These are phyloP conservation scores for Primulina huaijiensis DNA, from an alignment of 257 asterid species.

Conservation along the genomic window DNA sequence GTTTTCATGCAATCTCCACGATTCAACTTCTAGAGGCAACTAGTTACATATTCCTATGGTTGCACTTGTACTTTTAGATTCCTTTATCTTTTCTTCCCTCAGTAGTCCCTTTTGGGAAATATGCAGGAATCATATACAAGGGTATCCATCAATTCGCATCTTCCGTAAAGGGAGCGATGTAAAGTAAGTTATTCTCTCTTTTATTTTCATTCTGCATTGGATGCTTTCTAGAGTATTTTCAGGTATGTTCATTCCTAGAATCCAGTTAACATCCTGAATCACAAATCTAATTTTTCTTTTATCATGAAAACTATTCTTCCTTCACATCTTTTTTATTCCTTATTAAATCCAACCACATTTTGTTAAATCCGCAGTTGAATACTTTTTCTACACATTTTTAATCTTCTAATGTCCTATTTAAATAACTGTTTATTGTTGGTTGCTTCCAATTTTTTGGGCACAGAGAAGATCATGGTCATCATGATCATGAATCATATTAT, in stretches of 20 bases:
- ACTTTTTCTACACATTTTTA: conserved; percentile 6
- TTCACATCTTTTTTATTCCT: not conserved
- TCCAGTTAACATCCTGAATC: not conserved
- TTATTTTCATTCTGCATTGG: not conserved
- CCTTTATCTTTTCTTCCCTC: conserved; percentile 25
- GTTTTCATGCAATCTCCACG: conserved; percentile 2
- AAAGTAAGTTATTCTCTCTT: conserved; percentile 38
- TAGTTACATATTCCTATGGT: conserved; percentile 15
- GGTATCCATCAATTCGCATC: conserved; percentile 92
- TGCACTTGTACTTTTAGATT: not conserved
- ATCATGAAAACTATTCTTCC: not conserved
- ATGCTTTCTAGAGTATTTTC: not conserved
- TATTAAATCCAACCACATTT: not conserved
- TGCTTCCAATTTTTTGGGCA: not conserved
- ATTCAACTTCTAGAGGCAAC: conserved; percentile 8
- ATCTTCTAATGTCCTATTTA: conserved; percentile 18
- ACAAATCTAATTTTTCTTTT: not conserved
- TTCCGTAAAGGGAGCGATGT: conserved; percentile 88
- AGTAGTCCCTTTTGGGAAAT: conserved; percentile 17
- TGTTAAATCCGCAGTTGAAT: not conserved
- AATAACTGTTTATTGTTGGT: conserved; percentile 15
- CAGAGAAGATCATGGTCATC: conserved; percentile 92
- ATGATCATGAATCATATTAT: conserved; percentile 91
- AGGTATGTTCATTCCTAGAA: not conserved
- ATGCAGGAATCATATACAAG: conserved; percentile 91